Evolutionary conservation across 345 rosid species (phyloP).

Genomic region (Linum lewisii): DNA sequence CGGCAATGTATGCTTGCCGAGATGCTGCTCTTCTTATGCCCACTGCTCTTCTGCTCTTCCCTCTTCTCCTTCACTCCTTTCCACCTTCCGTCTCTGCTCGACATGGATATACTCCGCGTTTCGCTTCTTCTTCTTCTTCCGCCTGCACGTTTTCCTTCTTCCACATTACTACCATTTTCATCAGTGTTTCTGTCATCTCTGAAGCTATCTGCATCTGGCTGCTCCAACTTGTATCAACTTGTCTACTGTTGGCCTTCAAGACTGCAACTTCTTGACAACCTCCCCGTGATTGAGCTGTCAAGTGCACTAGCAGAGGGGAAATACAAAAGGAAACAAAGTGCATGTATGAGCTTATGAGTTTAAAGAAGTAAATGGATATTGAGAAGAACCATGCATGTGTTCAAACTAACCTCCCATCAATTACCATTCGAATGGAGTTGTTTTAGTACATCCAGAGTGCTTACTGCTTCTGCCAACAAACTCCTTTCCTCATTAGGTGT

Average conservation of each 20-base stretch:
- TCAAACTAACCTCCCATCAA: background rate
- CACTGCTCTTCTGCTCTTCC: no score
- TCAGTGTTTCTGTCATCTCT: background rate
- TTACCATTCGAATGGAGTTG: background rate
- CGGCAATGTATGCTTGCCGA: no score
- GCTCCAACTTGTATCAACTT: constrained; percentile 5
- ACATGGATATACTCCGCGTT: no score
- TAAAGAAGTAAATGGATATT: background rate
- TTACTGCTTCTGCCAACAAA: background rate
- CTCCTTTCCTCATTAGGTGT: background rate
- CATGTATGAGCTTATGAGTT: background rate
- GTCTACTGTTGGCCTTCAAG: constrained; percentile 12
- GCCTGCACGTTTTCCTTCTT: background rate
- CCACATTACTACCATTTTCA: background rate
- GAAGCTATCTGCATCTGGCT: background rate
- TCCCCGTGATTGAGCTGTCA: constrained; percentile 4
- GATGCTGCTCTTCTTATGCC: no score
- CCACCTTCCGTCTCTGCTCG: no score
- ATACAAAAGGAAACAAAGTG: no score
- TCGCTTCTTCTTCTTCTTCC: background rate
- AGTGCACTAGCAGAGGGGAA: background rate
- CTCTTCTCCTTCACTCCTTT: no score
- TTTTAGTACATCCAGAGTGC: background rate
- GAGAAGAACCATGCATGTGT: background rate
- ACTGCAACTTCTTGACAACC: constrained; percentile 11